Evolutionary conservation across 2,329 filamentous ascomycete genomes (phyloP), one percentile per base, ranked within the genome.

Genomic region (Alternaria consortialis): DNA sequence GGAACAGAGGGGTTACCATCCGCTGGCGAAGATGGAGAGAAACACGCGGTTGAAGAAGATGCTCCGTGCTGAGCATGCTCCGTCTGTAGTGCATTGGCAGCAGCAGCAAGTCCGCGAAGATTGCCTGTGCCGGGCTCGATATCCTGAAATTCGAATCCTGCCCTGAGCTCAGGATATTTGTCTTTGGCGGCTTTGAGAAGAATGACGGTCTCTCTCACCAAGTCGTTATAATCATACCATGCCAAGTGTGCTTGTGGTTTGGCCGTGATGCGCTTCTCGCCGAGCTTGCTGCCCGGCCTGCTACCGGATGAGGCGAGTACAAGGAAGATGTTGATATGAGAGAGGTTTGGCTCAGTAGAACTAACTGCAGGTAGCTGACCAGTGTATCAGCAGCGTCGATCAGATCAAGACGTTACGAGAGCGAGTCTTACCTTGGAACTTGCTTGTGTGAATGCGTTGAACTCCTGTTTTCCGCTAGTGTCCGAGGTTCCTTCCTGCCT

Each of bases 311-410:
- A 48, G 3, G 62, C 39, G n/a, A 62, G 58, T 3, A 64, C 91
- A 66, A 90, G 90, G 72, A 91, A 90, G n/a, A 87, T 86, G 34
- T 84, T 85, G 39, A 86, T 85, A 4, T 85, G 86, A 5, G 60
- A 64, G 8, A 77, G 65, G 15, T 65, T 23, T 3, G 64, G 65
- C 8, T 68, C 58, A 43, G 46, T 50, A 7, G 50, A 29, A 20
- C 40, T 51, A 2, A 56, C 39, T 13, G 36, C 56, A 7, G 66
- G 65, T 11, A 66, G 61, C 46, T 62, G 32, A 12, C 25, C n/a
- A 34, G n/a, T 27, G 27, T 17, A 34, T 55, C 39, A 63, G 40
- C 40, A 46, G 31, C 36, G 32, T 15, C 34, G 8, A 43, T 23
- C 12, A 15, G 9, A 29, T 3, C 15, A 15, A 27, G 17, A 37